These are phyloP conservation scores for Paraphoma sp. DNA, from an alignment of 2,329 filamentous ascomycete genomes.

Conservation along the genomic window DNA sequence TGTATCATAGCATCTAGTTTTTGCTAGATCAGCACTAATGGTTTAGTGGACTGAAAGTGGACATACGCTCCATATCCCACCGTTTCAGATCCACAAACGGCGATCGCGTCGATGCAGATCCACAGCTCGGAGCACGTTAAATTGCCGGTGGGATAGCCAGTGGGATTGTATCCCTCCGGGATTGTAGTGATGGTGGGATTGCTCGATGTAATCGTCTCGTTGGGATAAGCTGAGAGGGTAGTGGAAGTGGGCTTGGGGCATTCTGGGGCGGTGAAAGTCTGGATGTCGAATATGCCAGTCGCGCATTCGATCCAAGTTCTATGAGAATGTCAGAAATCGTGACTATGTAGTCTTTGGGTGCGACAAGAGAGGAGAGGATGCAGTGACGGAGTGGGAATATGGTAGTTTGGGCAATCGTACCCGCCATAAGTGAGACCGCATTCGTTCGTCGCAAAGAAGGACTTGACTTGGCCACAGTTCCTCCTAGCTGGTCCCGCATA, in stretches of 20 bases:
- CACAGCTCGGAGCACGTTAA: slow-evolving; percentile 6
- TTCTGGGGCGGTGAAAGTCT: slow-evolving; percentile 11
- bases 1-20: neutral
- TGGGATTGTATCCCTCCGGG: neutral
- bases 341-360: neutral
- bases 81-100: slow-evolving; percentile 3
- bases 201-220: neutral
- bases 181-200: slow-evolving; percentile 1
- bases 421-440: slow-evolving; percentile 28
- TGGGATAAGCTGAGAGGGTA: neutral
- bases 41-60: too few relatives aligned
- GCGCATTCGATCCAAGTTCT: slow-evolving; percentile 16
- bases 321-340: neutral
- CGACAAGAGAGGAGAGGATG: neutral
- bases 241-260: neutral
- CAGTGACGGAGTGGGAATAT: neutral
- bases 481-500: slow-evolving; percentile 20
- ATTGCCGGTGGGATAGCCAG: neutral
- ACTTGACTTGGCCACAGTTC: slow-evolving; percentile 22
- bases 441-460: slow-evolving; percentile 25
- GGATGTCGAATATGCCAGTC: slow-evolving; percentile 3
- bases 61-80: slow-evolving; percentile 15
- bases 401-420: slow-evolving; percentile 10
- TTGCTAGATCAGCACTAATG: neutral
- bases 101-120: slow-evolving; percentile 14